These are phyloP conservation scores for Calonectria pseudoturangicola DNA, from an alignment of 2,329 filamentous ascomycete genomes.

Conservation along the genomic window DNA sequence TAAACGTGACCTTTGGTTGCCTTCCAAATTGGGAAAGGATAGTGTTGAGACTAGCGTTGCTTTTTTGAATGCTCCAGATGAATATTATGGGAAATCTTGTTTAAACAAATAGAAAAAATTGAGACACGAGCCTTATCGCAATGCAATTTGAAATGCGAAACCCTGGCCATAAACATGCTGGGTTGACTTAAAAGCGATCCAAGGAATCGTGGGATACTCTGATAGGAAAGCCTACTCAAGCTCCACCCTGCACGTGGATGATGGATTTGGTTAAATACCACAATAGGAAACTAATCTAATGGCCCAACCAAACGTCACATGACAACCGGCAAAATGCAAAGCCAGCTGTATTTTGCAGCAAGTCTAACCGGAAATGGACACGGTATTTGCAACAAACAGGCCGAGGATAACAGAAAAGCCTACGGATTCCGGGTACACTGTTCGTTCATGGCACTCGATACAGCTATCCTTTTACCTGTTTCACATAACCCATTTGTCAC, in stretches of 20 bases:
- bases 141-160: too few relatives aligned
- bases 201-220: not conserved
- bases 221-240: not conserved
- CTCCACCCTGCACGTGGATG: not conserved
- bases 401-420: not conserved
- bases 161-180: too few relatives aligned
- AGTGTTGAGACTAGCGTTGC: not conserved
- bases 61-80: not conserved
- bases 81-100: not conserved
- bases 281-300: slow-evolving; percentile 16
- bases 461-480: too few relatives aligned
- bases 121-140: not conserved
- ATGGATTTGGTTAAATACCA: not conserved
- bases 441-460: not conserved
- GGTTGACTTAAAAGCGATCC: too few relatives aligned
- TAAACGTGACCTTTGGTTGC: not conserved
- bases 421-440: not conserved
- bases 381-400: too few relatives aligned
- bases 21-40: not conserved
- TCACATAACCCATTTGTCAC: not conserved
- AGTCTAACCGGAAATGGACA: not conserved
- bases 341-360: not conserved
- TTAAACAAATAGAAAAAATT: not conserved
- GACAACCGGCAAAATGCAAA: not conserved
- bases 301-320: not conserved